Percentiles rank a stretch among this genome's conserved stretches.
Conservation (phyloP, 805 yeast species). For the Suhomyces canberraensis region DNA sequence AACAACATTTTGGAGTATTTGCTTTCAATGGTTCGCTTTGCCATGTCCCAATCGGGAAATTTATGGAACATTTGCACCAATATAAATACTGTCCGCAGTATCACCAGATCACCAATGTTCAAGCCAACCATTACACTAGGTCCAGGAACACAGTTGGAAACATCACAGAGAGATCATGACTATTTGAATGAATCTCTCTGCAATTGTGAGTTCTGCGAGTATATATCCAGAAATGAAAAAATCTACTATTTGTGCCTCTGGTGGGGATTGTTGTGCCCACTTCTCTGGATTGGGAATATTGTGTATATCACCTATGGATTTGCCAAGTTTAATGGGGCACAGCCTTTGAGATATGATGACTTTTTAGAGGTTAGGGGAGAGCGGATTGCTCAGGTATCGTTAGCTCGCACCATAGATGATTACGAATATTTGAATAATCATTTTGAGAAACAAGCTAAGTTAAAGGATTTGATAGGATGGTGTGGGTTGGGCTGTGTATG, state of each 20-base stretch:
- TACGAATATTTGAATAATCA: conserved; percentile 12
- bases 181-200: conserved; percentile 1
- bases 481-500: neutral
- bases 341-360: conserved; percentile 8
- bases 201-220: conserved; percentile 7
- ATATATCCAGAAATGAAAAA: neutral
- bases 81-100: neutral
- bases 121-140: neutral
- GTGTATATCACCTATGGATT: conserved; percentile 7
- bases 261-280: conserved; percentile 18
- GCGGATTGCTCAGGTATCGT: conserved; percentile 6
- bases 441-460: neutral
- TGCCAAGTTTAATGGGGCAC: conserved; percentile 1
- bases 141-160: neutral
- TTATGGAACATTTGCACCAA: neutral
- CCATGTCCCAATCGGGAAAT: neutral
- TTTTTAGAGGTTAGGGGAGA: conserved; percentile 8
- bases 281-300: conserved; percentile 17
- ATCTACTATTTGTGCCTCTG: conserved; percentile 7
- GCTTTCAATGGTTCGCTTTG: no score
- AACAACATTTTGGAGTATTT: no score
- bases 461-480: neutral
- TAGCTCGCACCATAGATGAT: conserved; percentile 14
- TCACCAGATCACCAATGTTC: neutral
- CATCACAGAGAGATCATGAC: neutral